Percentiles rank a stretch among this genome's conserved stretches.
These are phyloP conservation scores for Rhazya stricta DNA, from an alignment of 257 asterid species.

Conservation along the genomic window DNA sequence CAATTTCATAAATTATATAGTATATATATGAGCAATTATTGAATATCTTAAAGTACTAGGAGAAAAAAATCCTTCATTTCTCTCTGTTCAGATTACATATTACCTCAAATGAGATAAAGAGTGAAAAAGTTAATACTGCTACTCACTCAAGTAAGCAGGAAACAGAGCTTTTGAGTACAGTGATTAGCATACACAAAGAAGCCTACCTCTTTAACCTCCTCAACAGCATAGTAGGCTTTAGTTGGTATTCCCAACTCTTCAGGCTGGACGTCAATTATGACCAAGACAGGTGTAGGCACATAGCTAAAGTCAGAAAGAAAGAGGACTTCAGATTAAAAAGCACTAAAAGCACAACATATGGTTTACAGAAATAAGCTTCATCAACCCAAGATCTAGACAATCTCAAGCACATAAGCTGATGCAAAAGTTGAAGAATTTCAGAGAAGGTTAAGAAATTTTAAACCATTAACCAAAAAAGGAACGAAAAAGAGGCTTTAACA, in stretches of 20 bases:
- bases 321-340: not conserved
- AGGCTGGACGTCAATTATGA: constrained; percentile 87
- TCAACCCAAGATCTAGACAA: not conserved
- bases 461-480: not conserved
- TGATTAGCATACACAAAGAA: not conserved
- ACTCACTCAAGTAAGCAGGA: not conserved
- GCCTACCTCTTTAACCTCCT: constrained; percentile 91
- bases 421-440: not conserved
- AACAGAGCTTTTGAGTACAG: not conserved
- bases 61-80: not conserved
- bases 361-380: not conserved
- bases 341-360: not conserved
- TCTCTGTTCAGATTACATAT: not conserved
- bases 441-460: not conserved
- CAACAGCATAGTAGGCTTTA: constrained; percentile 94
- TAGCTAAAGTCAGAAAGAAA: constrained; percentile 48
- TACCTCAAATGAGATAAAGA: not conserved
- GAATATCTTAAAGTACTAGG: not conserved
- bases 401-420: not conserved
- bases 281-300: constrained; percentile 84
- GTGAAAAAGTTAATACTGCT: not conserved
- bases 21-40: not conserved
- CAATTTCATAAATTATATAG: not conserved
- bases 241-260: constrained; percentile 89
- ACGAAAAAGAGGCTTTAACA: not conserved